These are phyloP conservation scores for Pterocarpus macrocarpus DNA, from an alignment of 306 rosid species.

Conservation along the genomic window DNA sequence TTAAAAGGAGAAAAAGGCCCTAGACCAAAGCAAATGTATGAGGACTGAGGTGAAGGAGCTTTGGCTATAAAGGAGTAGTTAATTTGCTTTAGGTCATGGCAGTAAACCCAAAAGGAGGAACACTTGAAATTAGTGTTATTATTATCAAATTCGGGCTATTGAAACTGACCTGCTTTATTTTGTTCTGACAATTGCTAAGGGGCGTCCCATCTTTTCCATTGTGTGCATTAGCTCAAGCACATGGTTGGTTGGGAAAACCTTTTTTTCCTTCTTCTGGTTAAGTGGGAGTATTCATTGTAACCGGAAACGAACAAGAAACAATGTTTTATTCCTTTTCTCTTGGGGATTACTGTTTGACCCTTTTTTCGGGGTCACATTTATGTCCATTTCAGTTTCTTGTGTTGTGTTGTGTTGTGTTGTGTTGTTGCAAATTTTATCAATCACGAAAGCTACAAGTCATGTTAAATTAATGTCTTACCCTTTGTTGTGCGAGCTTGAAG, in stretches of 20 bases:
- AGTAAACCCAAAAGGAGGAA: slow-evolving; percentile 2
- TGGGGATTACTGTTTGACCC: not conserved
- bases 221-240: slow-evolving; percentile 12
- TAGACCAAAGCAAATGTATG: too few species aligned
- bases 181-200: not conserved
- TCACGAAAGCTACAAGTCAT: not conserved
- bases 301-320: not conserved
- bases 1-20: too few species aligned
- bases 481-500: not conserved
- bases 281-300: slow-evolving; percentile 3
- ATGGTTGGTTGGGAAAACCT: slow-evolving; percentile 14
- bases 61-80: too few species aligned
- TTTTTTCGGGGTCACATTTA: slow-evolving; percentile 23
- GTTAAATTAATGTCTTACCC: not conserved
- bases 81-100: too few species aligned
- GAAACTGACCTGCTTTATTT: slow-evolving; percentile 30
- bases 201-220: not conserved
- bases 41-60: too few species aligned
- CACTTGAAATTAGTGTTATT: slow-evolving; percentile 29
- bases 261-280: not conserved
- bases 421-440: not conserved
- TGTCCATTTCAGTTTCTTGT: slow-evolving; percentile 13
- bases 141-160: slow-evolving; percentile 1
- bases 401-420: not conserved
- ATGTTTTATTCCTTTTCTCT: not conserved